A percentile compares a stretch with the other conserved stretches of the same genome.
Evolutionary conservation across 2,329 filamentous ascomycete species (phyloP).

Genomic region (Fusarium pseudocircinatum): DNA sequence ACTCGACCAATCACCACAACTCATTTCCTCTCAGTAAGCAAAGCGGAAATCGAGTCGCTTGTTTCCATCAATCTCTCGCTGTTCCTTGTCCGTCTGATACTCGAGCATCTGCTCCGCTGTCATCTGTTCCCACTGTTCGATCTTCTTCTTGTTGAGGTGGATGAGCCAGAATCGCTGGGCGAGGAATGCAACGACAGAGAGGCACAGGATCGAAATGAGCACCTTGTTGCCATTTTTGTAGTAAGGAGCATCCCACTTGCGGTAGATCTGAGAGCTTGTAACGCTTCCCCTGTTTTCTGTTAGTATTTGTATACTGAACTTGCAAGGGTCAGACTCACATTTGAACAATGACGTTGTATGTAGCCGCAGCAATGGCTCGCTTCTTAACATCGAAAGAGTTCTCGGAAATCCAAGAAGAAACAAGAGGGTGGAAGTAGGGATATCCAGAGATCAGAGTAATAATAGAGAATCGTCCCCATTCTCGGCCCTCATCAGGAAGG

Average conservation of each 20-base stretch:
- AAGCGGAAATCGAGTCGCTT: conserved; percentile 63
- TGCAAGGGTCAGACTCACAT: conserved; percentile 37
- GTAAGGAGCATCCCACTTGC: conserved; percentile 61
- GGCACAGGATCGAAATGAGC: conserved; percentile 61
- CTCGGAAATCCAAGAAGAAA: conserved; percentile 60
- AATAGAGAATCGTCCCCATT: conserved; percentile 63
- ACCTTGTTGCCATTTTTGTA: conserved; percentile 68
- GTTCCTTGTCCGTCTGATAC: conserved; percentile 57
- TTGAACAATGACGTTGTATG: conserved; percentile 60
- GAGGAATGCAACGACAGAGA: conserved; percentile 61
- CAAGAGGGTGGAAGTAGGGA: conserved; percentile 67
- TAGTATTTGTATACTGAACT: not conserved
- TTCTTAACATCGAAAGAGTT: conserved; percentile 62
- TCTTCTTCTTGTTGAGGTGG: conserved; percentile 60
- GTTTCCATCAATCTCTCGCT: conserved; percentile 59
- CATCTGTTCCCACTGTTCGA: conserved; percentile 57
- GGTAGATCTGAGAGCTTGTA: conserved; percentile 58
- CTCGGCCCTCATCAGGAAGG: conserved; percentile 57
- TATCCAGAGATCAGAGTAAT: conserved; percentile 63
- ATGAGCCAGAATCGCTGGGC: conserved; percentile 57
- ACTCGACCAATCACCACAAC: not conserved
- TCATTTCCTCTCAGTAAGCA: conserved; percentile 46
- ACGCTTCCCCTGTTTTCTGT: conserved; percentile 50
- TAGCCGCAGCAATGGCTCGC: conserved; percentile 57
- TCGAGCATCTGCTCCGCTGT: conserved; percentile 53